Evolutionary conservation across 139 green algal genomes (phyloP), one percentile per base, ranked within the genome.

Genomic region (Picochlorum sp.): DNA sequence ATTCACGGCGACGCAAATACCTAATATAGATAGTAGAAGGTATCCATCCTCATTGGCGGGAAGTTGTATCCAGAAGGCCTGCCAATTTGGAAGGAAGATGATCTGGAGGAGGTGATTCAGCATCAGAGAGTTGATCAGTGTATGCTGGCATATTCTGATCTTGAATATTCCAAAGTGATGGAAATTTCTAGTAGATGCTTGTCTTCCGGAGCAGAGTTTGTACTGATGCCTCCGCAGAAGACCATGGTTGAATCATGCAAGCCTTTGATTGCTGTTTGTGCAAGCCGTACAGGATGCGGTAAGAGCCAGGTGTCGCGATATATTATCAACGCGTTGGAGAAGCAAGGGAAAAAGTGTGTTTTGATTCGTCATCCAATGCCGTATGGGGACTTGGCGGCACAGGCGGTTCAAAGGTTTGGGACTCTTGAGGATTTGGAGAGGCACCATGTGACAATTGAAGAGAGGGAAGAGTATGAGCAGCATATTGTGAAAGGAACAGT

Each of bases 381-480:
- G n/a, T 79, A 79, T 45, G 71, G 75, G 57, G 57, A 79, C 49
- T 67, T 81, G 44, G 66, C 57, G 6, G 62, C 68, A 50, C 70
- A 79, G 66, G 60, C 57, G 5, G 59, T 79, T 54, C 75, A 81
- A 72, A 71, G 75, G 13, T 81, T 81, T 72, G 75, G 52, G 13
- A 59, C 20, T 16, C 50, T 67, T 4, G 67, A 67, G 2, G 75
- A 82, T 64, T 70, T 82, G 57, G 67, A 64, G 3, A 28, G 7
- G 4, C 75, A 82, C 52, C 23, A 79, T 56, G 65, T 57, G 1
- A 81, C 75, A 4, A 64, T 79, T 24, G 75, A 82, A 50, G 75
- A 82, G 45, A 49, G 71, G 1, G 75, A 82, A 67, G 75, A 82
- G 55, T 81, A 81, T 23, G 75, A 81, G 67, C 75, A 81, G 62